Evolutionary conservation across 805 yeast genomes (phyloP), one percentile per base, ranked within the genome.

Genomic region (Blastobotrys mokoenaii): DNA sequence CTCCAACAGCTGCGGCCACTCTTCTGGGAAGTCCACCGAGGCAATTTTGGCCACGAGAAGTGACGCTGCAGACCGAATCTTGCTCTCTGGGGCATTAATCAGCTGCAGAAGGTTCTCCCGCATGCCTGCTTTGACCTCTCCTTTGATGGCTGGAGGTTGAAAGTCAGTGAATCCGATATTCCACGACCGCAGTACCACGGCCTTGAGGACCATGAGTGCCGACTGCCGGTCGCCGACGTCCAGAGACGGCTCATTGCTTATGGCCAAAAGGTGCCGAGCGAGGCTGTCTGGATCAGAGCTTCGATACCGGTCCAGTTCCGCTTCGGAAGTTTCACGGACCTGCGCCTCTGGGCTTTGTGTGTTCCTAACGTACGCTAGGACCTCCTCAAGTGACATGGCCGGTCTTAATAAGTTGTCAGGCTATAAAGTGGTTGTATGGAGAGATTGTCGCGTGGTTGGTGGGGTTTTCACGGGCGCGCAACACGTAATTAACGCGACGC

Each of bases 1-100:
- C 30, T 51, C 50, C 11, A 60, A 38, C 40, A 89, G 66, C 17
- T 70, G 73, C 0, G 97, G 95, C 97, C 97, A 90, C 59, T 87
- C 95, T 58, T 93, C 97, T 0, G 98, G 98, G 57, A 77, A 90
- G 58, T 90, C 98, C 1, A 80, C 84, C 2, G 84, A 82, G 0
- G 95, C 87, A 12, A 90, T 84, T 56, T 84, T 94, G 3, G 84
- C 84, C 14, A 88, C 75, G 12, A 84, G 81, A 51, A 85, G 81
- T 1, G 89, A 79, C 1, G 84, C 76, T 42, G 84, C 73, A 27
- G 72, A 73, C 47, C 86, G 70, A 12, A 89, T 67, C 54, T 82
- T 84, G 8, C 82, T 68, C 49, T 74, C 73, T 1, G 69, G 64
- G 2, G 70, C 62, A 5, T 68, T 69, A 15, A 77, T 67, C 27